Percentiles rank a stretch among this genome's conserved stretches.
Evolutionary conservation across 495 filamentous ascomycete species (phyloP).

Genomic region (Trichoderma parareesei): DNA sequence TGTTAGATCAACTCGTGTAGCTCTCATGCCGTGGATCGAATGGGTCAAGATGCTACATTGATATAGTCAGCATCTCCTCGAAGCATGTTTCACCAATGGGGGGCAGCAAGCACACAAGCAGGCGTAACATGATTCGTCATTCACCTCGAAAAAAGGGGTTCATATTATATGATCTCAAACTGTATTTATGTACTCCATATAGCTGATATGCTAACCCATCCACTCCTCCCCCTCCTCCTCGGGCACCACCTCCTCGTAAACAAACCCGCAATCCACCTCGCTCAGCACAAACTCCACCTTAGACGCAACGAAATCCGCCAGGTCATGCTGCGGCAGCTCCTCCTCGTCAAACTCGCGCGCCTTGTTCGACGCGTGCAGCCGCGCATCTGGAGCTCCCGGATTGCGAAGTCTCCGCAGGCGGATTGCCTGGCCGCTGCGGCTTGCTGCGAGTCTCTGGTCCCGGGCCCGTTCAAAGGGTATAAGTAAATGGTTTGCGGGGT

Average conservation of each 20-base stretch:
- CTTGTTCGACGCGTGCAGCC: neutral
- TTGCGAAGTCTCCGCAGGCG: neutral
- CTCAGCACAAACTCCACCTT: neutral
- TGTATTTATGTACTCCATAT: neutral
- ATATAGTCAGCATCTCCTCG: no score
- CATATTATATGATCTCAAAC: neutral
- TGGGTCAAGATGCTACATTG: no score
- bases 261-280: slow-evolving; percentile 2
- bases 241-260: slow-evolving; percentile 1
- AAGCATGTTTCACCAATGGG: no score
- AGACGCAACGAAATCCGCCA: neutral
- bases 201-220: neutral
- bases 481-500: slow-evolving; percentile 15
- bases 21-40: no score
- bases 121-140: no score
- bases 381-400: neutral
- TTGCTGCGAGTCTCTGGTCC: neutral
- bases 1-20: no score
- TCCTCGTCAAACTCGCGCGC: neutral
- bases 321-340: neutral
- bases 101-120: no score
- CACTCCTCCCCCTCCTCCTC: neutral
- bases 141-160: no score
- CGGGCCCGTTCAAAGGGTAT: neutral
- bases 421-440: neutral